Base-by-base conservation (phyloP, 1,284 basidiomycete genomes). In the Fomitopsis palustris region DNA sequence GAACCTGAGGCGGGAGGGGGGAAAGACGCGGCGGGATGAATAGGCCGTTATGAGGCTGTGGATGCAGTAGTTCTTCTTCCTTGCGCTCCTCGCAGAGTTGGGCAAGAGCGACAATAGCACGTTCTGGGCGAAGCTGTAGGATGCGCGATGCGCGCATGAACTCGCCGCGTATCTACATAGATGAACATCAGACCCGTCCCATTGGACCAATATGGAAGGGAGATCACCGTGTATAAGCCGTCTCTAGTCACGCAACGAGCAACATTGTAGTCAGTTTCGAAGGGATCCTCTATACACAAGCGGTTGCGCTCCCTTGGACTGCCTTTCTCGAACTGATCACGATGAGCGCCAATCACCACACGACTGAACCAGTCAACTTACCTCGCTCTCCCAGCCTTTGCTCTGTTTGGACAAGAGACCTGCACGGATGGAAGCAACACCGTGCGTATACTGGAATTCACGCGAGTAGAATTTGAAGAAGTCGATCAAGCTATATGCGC, bases 391-490 rank as follows among this genome's bases (percentile, higher is more conserved):
- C 96, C 96, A 98, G 5, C 93, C 95, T 73, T 96, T 96, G 68
- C 78, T 82, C 31, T 95, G 92, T 74, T 98, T 98, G 73, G 90
- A 92, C 64, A 98, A 71, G 21, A 94, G 78, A 6, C 96, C 96
- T 51, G 90, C 90, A 67, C 95, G 83, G 68, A 98, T 93, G 51
- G 94, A 96, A 62, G 93, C 89, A 54, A 98, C 95, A 60, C 93
- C 91, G 62, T 88, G 90, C 71, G 93, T 92, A 75, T 98, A 99
- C 61, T 84, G 80, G 76, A 98, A 98, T 70, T 96, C 95, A 65
- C 94, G 90, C 53, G 94, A 90, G 75, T 93, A 98, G 77, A 95
- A 98, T 65, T 92, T 89, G 84, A 98, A 99, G 74, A 99, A 98
- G 74, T 98, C 96, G 71, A 98, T 93, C 72, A 99, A 80, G 67